Evolutionary conservation across 768 basidiomycete genomes (phyloP), one percentile per base, ranked within the genome.

Genomic region (Podaxis sp.): DNA sequence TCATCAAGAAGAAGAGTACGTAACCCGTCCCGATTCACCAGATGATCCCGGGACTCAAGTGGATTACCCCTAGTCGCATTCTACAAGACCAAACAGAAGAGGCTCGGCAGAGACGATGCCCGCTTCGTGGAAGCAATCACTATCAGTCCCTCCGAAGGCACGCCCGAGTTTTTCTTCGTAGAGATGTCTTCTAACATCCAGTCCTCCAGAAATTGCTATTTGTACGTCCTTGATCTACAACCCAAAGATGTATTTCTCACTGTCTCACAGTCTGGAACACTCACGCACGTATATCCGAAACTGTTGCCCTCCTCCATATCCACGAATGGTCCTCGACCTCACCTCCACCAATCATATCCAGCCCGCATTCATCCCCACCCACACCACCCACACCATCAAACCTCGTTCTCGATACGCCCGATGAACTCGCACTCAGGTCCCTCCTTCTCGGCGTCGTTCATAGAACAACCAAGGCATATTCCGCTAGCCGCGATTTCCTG

Each of bases 1-100:
- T 87, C 60, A 90, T 93, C 58, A 84, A 87, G 76, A 91, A 89
- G 78, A 90, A 89, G 73, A 41, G 91, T 91, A 56, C 8, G 87
- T 68, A 1, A 15, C 46, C 30, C 22, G 13, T 55, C 48, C 24
- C 4, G 20, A 60, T 46, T 54, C 15, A 30, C 24, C 20, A 11
- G 3, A 28, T 17, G 60, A 22, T 13, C 11, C 12, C 64, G 3
- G 63, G 52, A 13, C 38, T 12, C 17, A 48, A 17, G 17, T 0
- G 1, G 2, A 17, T 46, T 36, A n/a, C 62, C 60, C 11, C 8
- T 66, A 93, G 91, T 93, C 69, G 81, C 80, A 0, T 91, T 91
- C 68, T 93, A 90, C 72, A 83, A 87, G 71, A 80, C 81, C 68
- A 93, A 93, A 68, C 88, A 90, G 66, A 70, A 67, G 41, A 74